Evolutionary conservation across 148 eudicot species (phyloP).

Genomic region (Fallopia convolvulus): DNA sequence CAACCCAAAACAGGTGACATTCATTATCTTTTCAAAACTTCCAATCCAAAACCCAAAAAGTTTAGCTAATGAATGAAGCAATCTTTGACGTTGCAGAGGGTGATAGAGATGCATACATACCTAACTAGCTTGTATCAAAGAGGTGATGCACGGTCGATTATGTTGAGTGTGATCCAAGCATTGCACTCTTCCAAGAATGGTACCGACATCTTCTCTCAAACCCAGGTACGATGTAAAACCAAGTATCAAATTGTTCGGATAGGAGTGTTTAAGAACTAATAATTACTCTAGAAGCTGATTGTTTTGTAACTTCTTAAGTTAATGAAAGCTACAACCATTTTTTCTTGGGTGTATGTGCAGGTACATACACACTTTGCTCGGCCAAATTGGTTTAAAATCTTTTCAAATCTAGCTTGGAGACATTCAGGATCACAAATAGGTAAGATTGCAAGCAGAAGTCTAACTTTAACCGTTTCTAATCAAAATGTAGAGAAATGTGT

Average conservation of each 20-base stretch:
- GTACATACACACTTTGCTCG: conserved; percentile 32
- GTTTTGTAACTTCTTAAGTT: too few species aligned
- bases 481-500: too few species aligned
- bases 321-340: neutral
- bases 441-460: conserved; percentile 5
- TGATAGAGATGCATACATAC: conserved; percentile 31
- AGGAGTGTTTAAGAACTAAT: too few species aligned
- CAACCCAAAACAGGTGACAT: conserved; percentile 26
- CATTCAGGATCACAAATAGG: conserved; percentile 27
- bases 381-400: conserved; percentile 31
- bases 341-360: conserved; percentile 11
- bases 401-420: conserved; percentile 23
- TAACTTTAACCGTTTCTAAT: neutral
- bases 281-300: too few species aligned
- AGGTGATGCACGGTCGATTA: conserved; percentile 35
- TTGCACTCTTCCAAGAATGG: conserved; percentile 25
- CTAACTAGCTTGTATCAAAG: conserved; percentile 23
- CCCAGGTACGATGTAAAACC: conserved; percentile 17
- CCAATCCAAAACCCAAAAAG: neutral
- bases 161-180: conserved; percentile 26
- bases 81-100: conserved; percentile 14
- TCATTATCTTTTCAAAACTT: neutral
- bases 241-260: too few species aligned
- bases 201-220: conserved; percentile 29
- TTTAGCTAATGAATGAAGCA: neutral